Percentiles rank a stretch among this genome's conserved stretches.
Evolutionary conservation across 495 filamentous ascomycete genomes (phyloP).

Genomic region (Aspergillus leporis): DNA sequence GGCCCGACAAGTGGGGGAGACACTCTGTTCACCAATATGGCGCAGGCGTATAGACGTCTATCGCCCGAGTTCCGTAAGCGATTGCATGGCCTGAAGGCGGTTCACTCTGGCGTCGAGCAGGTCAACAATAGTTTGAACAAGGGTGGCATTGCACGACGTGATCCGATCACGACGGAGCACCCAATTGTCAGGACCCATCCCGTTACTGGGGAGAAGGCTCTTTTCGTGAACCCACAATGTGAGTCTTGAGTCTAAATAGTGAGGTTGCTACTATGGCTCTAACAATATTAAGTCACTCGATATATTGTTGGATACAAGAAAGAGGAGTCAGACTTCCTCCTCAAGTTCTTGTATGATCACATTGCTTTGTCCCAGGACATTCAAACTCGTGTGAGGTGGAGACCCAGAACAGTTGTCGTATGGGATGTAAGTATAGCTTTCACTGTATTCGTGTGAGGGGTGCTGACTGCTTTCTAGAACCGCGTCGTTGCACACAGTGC

Average conservation of each 20-base stretch:
- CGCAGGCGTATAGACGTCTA: slow-evolving; percentile 56
- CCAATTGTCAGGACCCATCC: slow-evolving; percentile 65
- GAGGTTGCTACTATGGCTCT: slow-evolving; percentile 2
- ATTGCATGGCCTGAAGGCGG: slow-evolving; percentile 58
- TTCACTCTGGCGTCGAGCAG: slow-evolving; percentile 60
- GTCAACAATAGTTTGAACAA: slow-evolving; percentile 48
- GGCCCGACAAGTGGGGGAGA: slow-evolving; percentile 63
- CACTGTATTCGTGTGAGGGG: not conserved
- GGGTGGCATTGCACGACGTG: slow-evolving; percentile 54
- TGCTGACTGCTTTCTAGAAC: slow-evolving; percentile 47
- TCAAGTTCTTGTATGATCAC: slow-evolving; percentile 67
- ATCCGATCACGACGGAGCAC: slow-evolving; percentile 55
- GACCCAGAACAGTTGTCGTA: slow-evolving; percentile 57
- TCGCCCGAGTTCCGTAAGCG: slow-evolving; percentile 57
- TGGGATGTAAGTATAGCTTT: slow-evolving; percentile 53
- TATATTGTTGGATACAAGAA: slow-evolving; percentile 66
- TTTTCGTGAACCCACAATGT: slow-evolving; percentile 88
- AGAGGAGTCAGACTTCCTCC: slow-evolving; percentile 64
- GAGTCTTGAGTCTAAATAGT: slow-evolving; percentile 33
- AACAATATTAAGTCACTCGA: slow-evolving; percentile 47
- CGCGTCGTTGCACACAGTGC: slow-evolving; percentile 76
- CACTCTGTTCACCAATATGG: slow-evolving; percentile 61
- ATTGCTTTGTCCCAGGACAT: slow-evolving; percentile 59
- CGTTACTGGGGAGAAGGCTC: slow-evolving; percentile 69
- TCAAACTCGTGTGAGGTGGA: slow-evolving; percentile 60